Percentiles rank a stretch among this genome's conserved stretches.
These are phyloP conservation scores for Plectosphaerella sp. DNA, from an alignment of 2,329 filamentous ascomycete genomes.

Conservation along the genomic window DNA sequence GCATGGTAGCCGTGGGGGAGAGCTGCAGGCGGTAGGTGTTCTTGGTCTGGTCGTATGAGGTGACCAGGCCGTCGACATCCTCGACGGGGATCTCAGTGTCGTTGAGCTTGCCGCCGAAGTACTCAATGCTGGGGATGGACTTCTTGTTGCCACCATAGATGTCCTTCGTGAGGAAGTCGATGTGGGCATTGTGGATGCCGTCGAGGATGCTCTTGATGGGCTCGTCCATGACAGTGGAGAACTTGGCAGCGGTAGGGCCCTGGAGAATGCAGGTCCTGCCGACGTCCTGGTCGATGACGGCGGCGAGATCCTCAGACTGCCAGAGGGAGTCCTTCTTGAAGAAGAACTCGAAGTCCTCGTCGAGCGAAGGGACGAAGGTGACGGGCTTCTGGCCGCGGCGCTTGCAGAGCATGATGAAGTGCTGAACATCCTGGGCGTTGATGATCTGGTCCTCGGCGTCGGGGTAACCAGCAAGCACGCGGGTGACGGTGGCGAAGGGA, in stretches of 20 bases:
- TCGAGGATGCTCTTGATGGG: slow-evolving; percentile 94
- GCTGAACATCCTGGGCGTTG: slow-evolving; percentile 96
- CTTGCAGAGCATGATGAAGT: slow-evolving; percentile 91
- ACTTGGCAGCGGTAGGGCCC: slow-evolving; percentile 87
- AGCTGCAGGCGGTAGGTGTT: slow-evolving; percentile 79
- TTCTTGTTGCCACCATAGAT: slow-evolving; percentile 71
- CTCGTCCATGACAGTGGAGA: slow-evolving; percentile 85
- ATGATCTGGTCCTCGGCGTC: slow-evolving; percentile 88
- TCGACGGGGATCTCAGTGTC: slow-evolving; percentile 61
- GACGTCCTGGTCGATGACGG: slow-evolving; percentile 93
- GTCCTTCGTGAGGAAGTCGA: slow-evolving; percentile 72
- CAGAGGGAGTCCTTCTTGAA: slow-evolving; percentile 99
- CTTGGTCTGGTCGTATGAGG: slow-evolving; percentile 78
- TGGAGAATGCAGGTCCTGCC: slow-evolving; percentile 94
- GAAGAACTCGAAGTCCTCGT: slow-evolving; percentile 97
- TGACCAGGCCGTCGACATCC: slow-evolving; percentile 81
- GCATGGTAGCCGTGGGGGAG: slow-evolving; percentile 68
- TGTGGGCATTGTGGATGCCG: slow-evolving; percentile 83
- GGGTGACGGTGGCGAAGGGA: slow-evolving; percentile 73
- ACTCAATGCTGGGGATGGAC: slow-evolving; percentile 81
- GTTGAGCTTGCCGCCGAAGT: slow-evolving; percentile 86
- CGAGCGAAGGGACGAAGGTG: slow-evolving; percentile 90
- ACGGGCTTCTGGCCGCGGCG: slow-evolving; percentile 92
- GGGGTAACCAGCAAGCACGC: slow-evolving; percentile 77
- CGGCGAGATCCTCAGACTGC: slow-evolving; percentile 97